phyloP scores from a whole-genome alignment of 2,329 filamentous ascomycete genomes.

The Epichloe coenophiala region DNA sequence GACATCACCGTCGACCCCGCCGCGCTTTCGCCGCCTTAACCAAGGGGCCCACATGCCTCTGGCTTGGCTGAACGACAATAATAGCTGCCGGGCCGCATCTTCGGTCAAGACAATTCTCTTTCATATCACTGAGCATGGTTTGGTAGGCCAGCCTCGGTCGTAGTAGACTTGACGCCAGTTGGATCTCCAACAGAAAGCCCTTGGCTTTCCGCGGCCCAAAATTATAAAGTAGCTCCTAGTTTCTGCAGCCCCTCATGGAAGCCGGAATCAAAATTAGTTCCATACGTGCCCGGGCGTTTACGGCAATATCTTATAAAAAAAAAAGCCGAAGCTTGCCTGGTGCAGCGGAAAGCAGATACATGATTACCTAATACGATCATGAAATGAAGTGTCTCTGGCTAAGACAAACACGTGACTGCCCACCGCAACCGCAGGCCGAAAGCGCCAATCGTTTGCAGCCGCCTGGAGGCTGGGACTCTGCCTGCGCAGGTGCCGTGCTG shows the following conservation, averaged over 20 bases:
- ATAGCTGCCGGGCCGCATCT: neutral
- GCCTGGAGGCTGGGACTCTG: constrained; percentile 14
- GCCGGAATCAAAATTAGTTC: neutral
- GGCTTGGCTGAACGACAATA: neutral
- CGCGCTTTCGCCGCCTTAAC: neutral
- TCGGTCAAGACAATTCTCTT: neutral
- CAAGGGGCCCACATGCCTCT: neutral
- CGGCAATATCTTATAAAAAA: neutral
- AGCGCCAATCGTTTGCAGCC: constrained; percentile 6
- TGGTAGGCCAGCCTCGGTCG: neutral
- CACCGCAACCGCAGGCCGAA: constrained; percentile 1
- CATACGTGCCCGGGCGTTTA: neutral
- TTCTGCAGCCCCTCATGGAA: neutral
- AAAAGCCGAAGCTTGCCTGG: neutral
- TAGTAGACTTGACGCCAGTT: neutral
- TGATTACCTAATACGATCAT: too few relatives aligned
- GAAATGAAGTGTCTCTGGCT: too few relatives aligned
- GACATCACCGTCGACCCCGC: neutral
- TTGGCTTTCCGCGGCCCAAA: neutral
- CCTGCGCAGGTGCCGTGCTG: constrained; percentile 26
- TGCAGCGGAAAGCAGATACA: too few relatives aligned
- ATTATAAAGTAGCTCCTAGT: neutral
- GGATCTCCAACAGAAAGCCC: neutral
- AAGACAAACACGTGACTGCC: neutral
- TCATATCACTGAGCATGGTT: neutral